These are phyloP conservation scores for Auriscalpium orientale DNA, from an alignment of 768 basidiomycete genomes.

Conservation along the genomic window DNA sequence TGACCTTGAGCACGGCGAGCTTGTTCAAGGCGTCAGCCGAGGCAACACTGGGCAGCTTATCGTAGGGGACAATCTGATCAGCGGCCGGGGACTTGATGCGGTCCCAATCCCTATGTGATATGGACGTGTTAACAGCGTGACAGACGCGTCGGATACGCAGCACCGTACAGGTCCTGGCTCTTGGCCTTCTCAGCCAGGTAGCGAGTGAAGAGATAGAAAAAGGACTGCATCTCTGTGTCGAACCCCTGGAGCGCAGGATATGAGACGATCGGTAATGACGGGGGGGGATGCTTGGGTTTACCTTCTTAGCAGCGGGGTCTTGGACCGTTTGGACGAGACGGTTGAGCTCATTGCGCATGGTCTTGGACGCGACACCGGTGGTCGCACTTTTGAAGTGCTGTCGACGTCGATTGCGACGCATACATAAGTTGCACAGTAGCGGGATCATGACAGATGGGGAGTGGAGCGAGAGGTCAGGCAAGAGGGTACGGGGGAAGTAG, in stretches of 20 bases:
- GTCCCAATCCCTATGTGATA: slow-evolving; percentile 22
- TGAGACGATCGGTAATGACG: slow-evolving; percentile 3
- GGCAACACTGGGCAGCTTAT: slow-evolving; percentile 50
- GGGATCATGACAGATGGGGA: neutral
- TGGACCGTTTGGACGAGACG: slow-evolving; percentile 55
- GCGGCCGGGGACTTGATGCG: slow-evolving; percentile 75
- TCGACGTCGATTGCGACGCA: neutral
- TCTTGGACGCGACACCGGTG: slow-evolving; percentile 46
- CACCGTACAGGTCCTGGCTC: slow-evolving; percentile 73
- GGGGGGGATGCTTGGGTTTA: slow-evolving; percentile 15
- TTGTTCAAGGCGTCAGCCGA: slow-evolving; percentile 74
- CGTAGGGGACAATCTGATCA: slow-evolving; percentile 82
- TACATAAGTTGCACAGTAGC: slow-evolving; percentile 24
- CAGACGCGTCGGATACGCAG: neutral
- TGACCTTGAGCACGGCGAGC: slow-evolving; percentile 92
- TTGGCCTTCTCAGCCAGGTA: slow-evolving; percentile 86
- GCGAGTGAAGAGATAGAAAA: slow-evolving; percentile 89
- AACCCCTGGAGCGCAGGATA: slow-evolving; percentile 47
- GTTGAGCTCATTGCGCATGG: slow-evolving; percentile 63
- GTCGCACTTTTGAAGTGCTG: slow-evolving; percentile 28
- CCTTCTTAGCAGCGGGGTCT: slow-evolving; percentile 53
- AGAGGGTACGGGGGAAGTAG: neutral
- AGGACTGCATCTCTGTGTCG: slow-evolving; percentile 88
- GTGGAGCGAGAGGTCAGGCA: neutral
- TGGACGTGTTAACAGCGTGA: neutral